A percentile compares a stretch with the other conserved stretches of the same genome.
phyloP scores from a whole-genome alignment of 805 yeast genomes.

The Saccharomycopsis malanga region DNA sequence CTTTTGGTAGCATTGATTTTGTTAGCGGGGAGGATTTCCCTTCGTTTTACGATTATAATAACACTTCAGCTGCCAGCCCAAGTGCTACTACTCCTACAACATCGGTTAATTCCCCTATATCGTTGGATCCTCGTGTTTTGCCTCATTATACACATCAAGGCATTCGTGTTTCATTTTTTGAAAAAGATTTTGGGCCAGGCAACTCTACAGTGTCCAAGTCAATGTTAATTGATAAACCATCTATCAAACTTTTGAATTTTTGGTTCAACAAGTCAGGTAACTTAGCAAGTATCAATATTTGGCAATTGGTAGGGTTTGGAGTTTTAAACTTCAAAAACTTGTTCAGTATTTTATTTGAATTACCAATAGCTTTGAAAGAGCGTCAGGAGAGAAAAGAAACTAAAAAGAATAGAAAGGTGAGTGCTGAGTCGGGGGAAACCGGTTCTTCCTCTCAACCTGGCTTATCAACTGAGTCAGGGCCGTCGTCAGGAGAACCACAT shows the following conservation, averaged over 20 bases:
- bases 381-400: conserved; percentile 66
- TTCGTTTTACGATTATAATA: conserved; percentile 12
- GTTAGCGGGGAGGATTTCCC: conserved; percentile 16
- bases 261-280: conserved; percentile 73
- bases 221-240: conserved; percentile 23
- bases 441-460: conserved; percentile 19
- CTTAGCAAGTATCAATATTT: conserved; percentile 69
- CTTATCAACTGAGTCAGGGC: neutral
- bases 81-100: conserved; percentile 8
- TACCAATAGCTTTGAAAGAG: conserved; percentile 66
- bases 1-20: conserved; percentile 22
- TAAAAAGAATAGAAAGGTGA: conserved; percentile 37
- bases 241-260: conserved; percentile 49
- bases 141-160: conserved; percentile 12
- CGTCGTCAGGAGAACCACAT: neutral
- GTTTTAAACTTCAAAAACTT: conserved; percentile 54
- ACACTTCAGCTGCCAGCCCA: neutral
- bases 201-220: conserved; percentile 10
- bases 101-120: conserved; percentile 5
- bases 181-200: conserved; percentile 10
- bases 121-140: conserved; percentile 10
- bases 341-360: conserved; percentile 64
- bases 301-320: conserved; percentile 73
- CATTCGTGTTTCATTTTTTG: conserved; percentile 21
- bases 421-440: conserved; percentile 16